Evolutionary conservation across 2,329 filamentous ascomycete genomes (phyloP).

Genomic region (Ascochyta clinopodiicola): DNA sequence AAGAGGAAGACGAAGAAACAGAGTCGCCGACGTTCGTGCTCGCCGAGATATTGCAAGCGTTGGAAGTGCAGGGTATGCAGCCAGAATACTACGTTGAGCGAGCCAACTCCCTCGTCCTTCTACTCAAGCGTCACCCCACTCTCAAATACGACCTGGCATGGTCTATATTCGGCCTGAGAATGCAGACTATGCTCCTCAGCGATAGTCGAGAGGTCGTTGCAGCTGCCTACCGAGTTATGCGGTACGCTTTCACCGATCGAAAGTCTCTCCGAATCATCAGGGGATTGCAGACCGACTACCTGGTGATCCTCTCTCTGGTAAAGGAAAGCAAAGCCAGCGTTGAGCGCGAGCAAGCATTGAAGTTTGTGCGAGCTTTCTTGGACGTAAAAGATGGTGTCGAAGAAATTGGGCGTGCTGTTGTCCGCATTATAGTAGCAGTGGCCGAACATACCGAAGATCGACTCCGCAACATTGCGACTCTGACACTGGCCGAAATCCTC

Average conservation of each 20-base stretch:
- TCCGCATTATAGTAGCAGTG: constrained; percentile 87
- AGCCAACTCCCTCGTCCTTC: constrained; percentile 89
- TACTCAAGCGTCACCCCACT: constrained; percentile 92
- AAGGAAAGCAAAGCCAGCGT: constrained; percentile 98
- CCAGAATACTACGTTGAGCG: constrained; percentile 95
- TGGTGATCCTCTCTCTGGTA: constrained; percentile 89
- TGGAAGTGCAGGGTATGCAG: constrained; percentile 85
- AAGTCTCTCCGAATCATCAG: constrained; percentile 89
- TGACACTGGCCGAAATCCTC: constrained; percentile 91
- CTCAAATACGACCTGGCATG: constrained; percentile 97
- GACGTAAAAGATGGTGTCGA: constrained; percentile 92
- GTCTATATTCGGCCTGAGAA: constrained; percentile 90
- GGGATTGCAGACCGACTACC: constrained; percentile 84
- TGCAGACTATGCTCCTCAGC: constrained; percentile 95
- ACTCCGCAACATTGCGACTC: constrained; percentile 85
- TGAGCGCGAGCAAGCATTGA: constrained; percentile 94
- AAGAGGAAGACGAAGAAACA: constrained; percentile 67
- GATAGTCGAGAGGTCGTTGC: constrained; percentile 96
- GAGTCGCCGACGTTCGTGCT: constrained; percentile 94
- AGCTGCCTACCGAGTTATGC: constrained; percentile 88
- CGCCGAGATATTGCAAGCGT: constrained; percentile 84
- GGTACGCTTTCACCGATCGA: constrained; percentile 92
- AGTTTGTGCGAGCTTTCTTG: constrained; percentile 92
- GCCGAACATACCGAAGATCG: constrained; percentile 87
- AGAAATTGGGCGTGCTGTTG: constrained; percentile 85